A percentile compares a stretch with the other conserved stretches of the same genome.
Evolutionary conservation across 495 filamentous ascomycete genomes (phyloP).

Genomic region (Trichoderma parareesei): DNA sequence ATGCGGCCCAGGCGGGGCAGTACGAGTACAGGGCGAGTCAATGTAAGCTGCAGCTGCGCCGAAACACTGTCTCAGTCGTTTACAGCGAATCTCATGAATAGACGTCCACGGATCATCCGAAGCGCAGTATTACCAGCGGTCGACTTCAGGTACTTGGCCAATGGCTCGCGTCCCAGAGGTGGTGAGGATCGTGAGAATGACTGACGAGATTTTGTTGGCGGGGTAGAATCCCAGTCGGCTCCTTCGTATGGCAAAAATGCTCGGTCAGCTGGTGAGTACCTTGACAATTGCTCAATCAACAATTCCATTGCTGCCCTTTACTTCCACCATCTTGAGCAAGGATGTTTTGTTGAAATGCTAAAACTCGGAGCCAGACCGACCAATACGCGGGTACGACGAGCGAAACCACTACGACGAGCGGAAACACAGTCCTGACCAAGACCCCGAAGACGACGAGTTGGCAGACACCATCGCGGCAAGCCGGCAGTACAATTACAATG

Average conservation of each 20-base stretch:
- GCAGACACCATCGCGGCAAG: conserved; percentile 2
- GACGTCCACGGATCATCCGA: conserved; percentile 4
- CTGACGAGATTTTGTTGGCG: conserved; percentile 1
- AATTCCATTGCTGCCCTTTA: not conserved
- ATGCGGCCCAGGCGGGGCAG: conserved; percentile 4
- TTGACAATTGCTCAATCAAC: not conserved
- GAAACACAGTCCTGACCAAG: not conserved
- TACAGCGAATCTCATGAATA: not conserved
- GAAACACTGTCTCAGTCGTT: not conserved
- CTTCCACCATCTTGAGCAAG: not conserved
- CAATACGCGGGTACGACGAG: not conserved
- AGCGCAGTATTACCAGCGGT: not conserved
- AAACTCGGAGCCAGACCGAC: not conserved
- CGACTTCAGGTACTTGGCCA: not conserved
- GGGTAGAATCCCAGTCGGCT: not conserved
- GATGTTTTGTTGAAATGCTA: not conserved
- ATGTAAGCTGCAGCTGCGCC: not conserved
- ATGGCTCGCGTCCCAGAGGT: not conserved
- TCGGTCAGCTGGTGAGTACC: not conserved
- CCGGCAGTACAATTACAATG: not conserved
- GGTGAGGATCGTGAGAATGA: not conserved
- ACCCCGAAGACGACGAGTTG: conserved; percentile 3
- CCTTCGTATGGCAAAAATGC: not conserved
- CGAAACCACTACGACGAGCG: not conserved
- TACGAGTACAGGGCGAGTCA: not conserved